Evolutionary conservation across 192 early-diverging fungal genomes (phyloP).

Genomic region (Coemansia sp.): DNA sequence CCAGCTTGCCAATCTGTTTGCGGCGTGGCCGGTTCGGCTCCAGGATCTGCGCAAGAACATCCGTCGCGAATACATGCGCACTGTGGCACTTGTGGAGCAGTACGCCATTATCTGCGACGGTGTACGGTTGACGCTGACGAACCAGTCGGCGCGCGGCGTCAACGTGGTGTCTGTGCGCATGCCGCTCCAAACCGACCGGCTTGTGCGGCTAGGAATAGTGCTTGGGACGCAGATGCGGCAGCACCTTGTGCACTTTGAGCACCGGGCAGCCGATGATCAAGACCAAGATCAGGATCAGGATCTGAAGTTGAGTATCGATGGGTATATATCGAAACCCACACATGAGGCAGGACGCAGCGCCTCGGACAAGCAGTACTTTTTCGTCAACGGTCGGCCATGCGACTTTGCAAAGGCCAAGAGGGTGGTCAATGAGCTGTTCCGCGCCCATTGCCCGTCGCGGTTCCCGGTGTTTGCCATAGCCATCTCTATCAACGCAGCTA

Average conservation of each 20-base stretch:
- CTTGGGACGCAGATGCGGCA: slow-evolving; percentile 67
- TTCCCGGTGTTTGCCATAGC: slow-evolving; percentile 80
- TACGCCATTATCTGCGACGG: slow-evolving; percentile 75
- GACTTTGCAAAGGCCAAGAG: slow-evolving; percentile 74
- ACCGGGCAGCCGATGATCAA: slow-evolving; percentile 5
- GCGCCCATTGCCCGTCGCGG: slow-evolving; percentile 63
- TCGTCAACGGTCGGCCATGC: slow-evolving; percentile 88
- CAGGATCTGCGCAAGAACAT: slow-evolving; percentile 85
- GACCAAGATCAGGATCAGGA: neutral
- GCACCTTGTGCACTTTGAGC: slow-evolving; percentile 18
- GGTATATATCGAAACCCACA: slow-evolving; percentile 64
- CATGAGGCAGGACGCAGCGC: slow-evolving; percentile 70
- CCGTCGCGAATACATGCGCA: slow-evolving; percentile 75
- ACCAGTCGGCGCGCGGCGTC: slow-evolving; percentile 60
- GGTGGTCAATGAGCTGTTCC: slow-evolving; percentile 83
- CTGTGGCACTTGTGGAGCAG: slow-evolving; percentile 75
- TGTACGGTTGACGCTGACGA: slow-evolving; percentile 66
- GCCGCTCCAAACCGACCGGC: slow-evolving; percentile 15
- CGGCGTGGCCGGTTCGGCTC: slow-evolving; percentile 79
- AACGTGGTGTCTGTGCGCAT: slow-evolving; percentile 13
- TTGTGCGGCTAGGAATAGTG: slow-evolving; percentile 63
- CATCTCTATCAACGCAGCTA: slow-evolving; percentile 42
- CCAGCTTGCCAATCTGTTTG: slow-evolving; percentile 73
- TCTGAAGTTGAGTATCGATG: slow-evolving; percentile 28
- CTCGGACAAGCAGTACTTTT: slow-evolving; percentile 84